phyloP scores from a whole-genome alignment of 129 eudicot species.

The Lonicera japonica region DNA sequence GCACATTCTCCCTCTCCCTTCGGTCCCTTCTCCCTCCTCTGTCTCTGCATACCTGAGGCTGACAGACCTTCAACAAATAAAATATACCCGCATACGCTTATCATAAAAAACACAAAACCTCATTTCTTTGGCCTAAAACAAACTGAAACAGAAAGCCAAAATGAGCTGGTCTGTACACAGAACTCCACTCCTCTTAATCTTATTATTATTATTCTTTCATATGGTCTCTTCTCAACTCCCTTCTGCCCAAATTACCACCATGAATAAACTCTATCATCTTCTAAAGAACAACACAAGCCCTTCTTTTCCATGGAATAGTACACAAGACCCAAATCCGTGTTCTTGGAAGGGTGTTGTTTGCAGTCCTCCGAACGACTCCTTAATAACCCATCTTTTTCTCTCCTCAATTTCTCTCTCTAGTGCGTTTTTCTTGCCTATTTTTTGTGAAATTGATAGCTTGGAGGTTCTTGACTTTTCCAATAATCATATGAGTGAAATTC shows the following conservation, averaged over 20 bases:
- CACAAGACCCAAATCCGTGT: constrained; percentile 41
- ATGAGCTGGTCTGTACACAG: constrained; percentile 23
- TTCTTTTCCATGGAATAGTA: constrained; percentile 33
- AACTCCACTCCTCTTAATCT: constrained; percentile 13
- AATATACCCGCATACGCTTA: background rate
- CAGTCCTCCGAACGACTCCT: constrained; percentile 17
- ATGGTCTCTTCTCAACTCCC: constrained; percentile 44
- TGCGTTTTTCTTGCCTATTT: constrained; percentile 32
- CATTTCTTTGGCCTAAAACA: background rate
- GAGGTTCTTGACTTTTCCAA: constrained; percentile 52
- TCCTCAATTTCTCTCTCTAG: constrained; percentile 24
- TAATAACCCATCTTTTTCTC: constrained; percentile 34
- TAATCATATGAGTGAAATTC: constrained; percentile 37
- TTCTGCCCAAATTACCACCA: constrained; percentile 36
- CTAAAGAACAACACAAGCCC: constrained; percentile 17
- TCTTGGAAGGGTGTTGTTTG: constrained; percentile 70
- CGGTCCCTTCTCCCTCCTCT: too few species aligned
- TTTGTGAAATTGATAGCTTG: constrained; percentile 45
- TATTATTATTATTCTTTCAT: constrained; percentile 14
- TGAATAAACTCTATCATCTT: constrained; percentile 41
- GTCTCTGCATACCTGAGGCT: too few species aligned
- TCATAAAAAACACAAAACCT: background rate
- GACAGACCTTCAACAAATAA: background rate
- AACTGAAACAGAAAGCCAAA: background rate
- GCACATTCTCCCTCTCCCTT: too few species aligned